Conservation (phyloP, 1,284 basidiomycete species). For the Malassezia yamatoensis region DNA sequence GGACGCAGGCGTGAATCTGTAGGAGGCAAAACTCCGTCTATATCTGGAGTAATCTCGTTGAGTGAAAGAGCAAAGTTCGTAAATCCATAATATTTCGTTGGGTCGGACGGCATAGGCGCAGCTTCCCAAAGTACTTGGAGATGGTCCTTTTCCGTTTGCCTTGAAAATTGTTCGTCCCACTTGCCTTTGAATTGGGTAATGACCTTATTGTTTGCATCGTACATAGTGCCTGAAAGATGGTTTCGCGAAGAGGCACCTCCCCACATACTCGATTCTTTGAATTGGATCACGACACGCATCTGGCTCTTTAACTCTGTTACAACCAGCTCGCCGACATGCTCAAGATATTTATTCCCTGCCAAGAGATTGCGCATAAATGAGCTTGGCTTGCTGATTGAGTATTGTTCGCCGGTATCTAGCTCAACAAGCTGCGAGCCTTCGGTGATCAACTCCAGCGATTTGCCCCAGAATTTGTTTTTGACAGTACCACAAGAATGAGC, state of each 20-base stretch:
- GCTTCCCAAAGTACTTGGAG: constrained; percentile 44
- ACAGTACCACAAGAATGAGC: constrained; percentile 33
- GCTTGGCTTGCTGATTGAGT: constrained; percentile 35
- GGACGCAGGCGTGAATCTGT: constrained; percentile 78
- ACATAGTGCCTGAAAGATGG: constrained; percentile 32
- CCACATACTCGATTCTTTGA: constrained; percentile 46
- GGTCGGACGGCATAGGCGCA: constrained; percentile 31
- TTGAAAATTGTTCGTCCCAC: constrained; percentile 35
- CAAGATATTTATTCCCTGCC: constrained; percentile 47
- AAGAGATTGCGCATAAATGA: constrained; percentile 47
- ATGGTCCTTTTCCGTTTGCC: constrained; percentile 37
- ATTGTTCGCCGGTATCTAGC: constrained; percentile 39
- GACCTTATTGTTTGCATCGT: constrained; percentile 29
- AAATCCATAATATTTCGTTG: constrained; percentile 45
- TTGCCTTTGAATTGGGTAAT: constrained; percentile 34
- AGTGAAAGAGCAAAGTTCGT: constrained; percentile 47
- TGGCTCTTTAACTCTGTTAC: constrained; percentile 37
- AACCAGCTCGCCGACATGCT: constrained; percentile 44
- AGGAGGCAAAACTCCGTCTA: constrained; percentile 61
- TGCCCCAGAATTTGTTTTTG: constrained; percentile 49
- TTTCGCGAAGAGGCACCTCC: constrained; percentile 34
- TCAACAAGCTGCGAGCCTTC: constrained; percentile 35
- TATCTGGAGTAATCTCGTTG: constrained; percentile 51
- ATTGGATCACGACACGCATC: constrained; percentile 32
- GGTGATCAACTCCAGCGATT: constrained; percentile 43